These are phyloP conservation scores for Acacia confusa DNA, from an alignment of 306 rosid genomes.

Conservation along the genomic window DNA sequence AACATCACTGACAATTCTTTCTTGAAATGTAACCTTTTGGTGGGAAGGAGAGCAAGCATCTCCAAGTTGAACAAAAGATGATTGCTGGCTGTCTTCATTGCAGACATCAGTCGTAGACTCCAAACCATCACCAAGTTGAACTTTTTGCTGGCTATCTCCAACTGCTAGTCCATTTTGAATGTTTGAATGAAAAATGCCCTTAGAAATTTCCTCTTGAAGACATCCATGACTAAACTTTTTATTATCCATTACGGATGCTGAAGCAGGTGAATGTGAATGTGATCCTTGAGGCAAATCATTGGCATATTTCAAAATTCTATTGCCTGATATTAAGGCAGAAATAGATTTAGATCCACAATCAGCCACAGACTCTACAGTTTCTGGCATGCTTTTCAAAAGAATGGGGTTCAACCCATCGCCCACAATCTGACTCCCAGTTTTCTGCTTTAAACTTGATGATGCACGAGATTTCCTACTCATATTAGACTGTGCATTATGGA, in stretches of 20 bases:
- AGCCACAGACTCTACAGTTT: conserved; percentile 29
- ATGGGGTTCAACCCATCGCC: conserved; percentile 40
- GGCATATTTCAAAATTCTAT: conserved; percentile 15
- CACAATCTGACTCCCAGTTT: conserved; percentile 37
- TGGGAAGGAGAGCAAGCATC: conserved; percentile 33
- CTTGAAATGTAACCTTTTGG: conserved; percentile 43
- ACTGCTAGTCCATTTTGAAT: conserved; percentile 35
- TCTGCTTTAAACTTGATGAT: conserved; percentile 43
- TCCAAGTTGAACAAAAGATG: conserved; percentile 31
- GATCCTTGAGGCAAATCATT: conserved; percentile 29
- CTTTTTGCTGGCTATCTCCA: conserved; percentile 40
- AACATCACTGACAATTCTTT: conserved; percentile 32
- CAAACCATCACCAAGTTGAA: conserved; percentile 28
- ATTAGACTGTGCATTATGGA: conserved; percentile 55
- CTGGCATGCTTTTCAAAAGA: conserved; percentile 28
- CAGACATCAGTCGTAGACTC: conserved; percentile 25
- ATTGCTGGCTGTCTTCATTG: conserved; percentile 42
- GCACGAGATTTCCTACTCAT: conserved; percentile 44
- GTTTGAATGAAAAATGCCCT: conserved; percentile 37
- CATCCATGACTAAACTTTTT: conserved; percentile 26
- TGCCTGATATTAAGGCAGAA: conserved; percentile 33
- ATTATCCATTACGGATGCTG: conserved; percentile 37
- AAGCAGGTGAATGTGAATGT: conserved; percentile 26
- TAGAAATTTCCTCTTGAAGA: conserved; percentile 33
- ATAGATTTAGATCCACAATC: conserved; percentile 36